Base-by-base conservation (phyloP, 805 yeast species). In the Saccharomycopsis sp. region DNA sequence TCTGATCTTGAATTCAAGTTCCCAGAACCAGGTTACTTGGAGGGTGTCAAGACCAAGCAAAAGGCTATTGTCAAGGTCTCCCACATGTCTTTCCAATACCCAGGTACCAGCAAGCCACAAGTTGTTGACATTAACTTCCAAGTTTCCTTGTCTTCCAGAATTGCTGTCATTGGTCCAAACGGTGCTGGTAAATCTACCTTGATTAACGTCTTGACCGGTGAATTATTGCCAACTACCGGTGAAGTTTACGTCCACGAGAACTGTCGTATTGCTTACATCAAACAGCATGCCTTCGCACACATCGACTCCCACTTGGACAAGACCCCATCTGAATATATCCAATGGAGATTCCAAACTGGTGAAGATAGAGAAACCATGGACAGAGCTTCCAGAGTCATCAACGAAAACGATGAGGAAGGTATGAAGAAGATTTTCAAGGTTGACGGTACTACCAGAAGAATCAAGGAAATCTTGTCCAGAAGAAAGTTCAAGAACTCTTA, bases 301-400 rank as follows among this genome's bases (percentile, higher is more conserved):
- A 92, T 94, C 73, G 99, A 95, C 79, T 84, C 88, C 75, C 99
- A 94, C 77, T 84, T 92, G 77, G 99, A 94, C 85, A 89, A 88
- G 85, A 94, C 99, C 73, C 99, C 99, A 75, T 91, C 97, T 72
- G 99, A 94, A 84, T 94, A 94, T 83, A 94, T 94, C 71, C 99
- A 94, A 83, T 94, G 99, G 99, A 94, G 99, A 87, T 94, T 92
- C 97, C 99, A 94, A 84, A 94, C 99, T 75, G 99, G 99, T 91
- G 99, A 94, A 84, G 99, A 94, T 80, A 91, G 99, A 83, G 99
- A 94, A 84, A 94, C 99, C 80, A 94, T 94, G 99, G 99, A 94
- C 84, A 89, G 98, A 83, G 99, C 98, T 76, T 90, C 95, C 78
- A 90, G 99, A 84, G 92, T 87, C 77, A 91, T 94, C 77, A 91